A percentile compares a stretch with the other conserved stretches of the same genome.
Evolutionary conservation across 164 flowering plant species (phyloP).

Genomic region (Vitis riparia): DNA sequence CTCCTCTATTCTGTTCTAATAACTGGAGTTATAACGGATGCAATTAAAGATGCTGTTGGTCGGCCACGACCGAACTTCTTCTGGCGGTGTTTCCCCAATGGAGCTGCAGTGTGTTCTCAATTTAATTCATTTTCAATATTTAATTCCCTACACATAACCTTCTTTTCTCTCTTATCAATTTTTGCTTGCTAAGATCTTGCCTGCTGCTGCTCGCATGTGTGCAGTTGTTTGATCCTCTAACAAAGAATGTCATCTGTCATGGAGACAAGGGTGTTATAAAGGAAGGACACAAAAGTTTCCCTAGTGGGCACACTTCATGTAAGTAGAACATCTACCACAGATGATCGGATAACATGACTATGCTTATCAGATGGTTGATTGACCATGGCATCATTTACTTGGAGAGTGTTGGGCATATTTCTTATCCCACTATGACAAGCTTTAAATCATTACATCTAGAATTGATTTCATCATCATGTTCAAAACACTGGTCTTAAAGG

Average conservation of each 20-base stretch:
- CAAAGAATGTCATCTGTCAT: conserved; percentile 24
- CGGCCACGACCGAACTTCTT: conserved; percentile 32
- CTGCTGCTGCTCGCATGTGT: not conserved
- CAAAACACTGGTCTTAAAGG: too few relatives aligned
- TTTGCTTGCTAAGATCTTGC: too few relatives aligned
- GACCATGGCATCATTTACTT: too few relatives aligned
- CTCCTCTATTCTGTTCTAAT: conserved; percentile 21
- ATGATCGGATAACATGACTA: too few relatives aligned
- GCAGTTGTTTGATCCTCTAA: conserved; percentile 9
- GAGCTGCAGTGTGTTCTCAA: conserved; percentile 17
- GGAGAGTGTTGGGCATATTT: too few relatives aligned
- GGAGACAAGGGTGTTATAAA: conserved; percentile 17
- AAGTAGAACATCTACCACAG: not conserved
- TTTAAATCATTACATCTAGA: too few relatives aligned
- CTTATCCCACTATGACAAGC: too few relatives aligned
- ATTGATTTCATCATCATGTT: too few relatives aligned
- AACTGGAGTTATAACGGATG: conserved; percentile 29
- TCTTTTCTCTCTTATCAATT: too few relatives aligned
- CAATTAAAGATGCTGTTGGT: conserved; percentile 29
- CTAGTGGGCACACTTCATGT: conserved; percentile 40
- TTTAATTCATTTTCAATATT: not conserved
- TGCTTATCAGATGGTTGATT: too few relatives aligned
- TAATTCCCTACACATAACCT: too few relatives aligned
- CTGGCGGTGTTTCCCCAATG: conserved; percentile 32
- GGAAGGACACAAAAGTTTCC: conserved; percentile 41